These are phyloP conservation scores for Aureoboletus auriporus DNA, from an alignment of 768 basidiomycete species.

Conservation along the genomic window DNA sequence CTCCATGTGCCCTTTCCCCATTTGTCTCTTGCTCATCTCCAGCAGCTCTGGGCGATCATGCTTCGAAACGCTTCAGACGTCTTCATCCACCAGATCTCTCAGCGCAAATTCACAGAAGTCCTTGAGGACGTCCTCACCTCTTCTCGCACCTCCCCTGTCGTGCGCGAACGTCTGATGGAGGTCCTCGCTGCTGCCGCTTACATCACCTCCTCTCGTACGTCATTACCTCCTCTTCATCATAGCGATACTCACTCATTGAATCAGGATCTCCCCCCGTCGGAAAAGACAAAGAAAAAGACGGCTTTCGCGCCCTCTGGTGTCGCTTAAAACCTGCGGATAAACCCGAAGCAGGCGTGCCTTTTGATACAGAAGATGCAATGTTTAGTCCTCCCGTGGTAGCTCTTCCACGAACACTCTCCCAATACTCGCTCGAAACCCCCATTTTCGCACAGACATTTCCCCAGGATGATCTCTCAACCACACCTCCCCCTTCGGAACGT, in stretches of 20 bases:
- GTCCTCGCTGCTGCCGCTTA: constrained; percentile 82
- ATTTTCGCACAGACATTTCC: constrained; percentile 35
- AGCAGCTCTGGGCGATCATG: constrained; percentile 86
- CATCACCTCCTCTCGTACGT: constrained; percentile 28
- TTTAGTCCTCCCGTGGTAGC: constrained; percentile 59
- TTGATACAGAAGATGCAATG: constrained; percentile 77
- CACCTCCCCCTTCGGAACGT: constrained; percentile 25
- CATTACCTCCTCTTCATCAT: not conserved
- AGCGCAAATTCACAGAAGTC: constrained; percentile 75
- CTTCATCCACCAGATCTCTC: constrained; percentile 66
- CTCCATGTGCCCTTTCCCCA: constrained; percentile 6
- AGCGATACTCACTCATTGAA: not conserved
- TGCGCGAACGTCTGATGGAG: constrained; percentile 74
- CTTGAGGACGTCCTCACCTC: constrained; percentile 70
- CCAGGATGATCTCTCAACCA: constrained; percentile 21
- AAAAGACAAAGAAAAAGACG: constrained; percentile 39
- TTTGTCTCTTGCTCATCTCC: constrained; percentile 1
- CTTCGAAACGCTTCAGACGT: constrained; percentile 72
- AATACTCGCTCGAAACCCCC: constrained; percentile 32
- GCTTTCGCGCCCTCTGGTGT: constrained; percentile 73
- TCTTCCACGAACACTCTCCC: constrained; percentile 27
- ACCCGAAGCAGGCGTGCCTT: constrained; percentile 79
- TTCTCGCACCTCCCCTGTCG: constrained; percentile 69
- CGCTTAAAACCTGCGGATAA: constrained; percentile 77
- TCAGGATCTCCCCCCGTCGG: constrained; percentile 19